A percentile compares a stretch with the other conserved stretches of the same genome.
Conservation (phyloP, 306 rosid genomes). For the Trifolium pratense region DNA sequence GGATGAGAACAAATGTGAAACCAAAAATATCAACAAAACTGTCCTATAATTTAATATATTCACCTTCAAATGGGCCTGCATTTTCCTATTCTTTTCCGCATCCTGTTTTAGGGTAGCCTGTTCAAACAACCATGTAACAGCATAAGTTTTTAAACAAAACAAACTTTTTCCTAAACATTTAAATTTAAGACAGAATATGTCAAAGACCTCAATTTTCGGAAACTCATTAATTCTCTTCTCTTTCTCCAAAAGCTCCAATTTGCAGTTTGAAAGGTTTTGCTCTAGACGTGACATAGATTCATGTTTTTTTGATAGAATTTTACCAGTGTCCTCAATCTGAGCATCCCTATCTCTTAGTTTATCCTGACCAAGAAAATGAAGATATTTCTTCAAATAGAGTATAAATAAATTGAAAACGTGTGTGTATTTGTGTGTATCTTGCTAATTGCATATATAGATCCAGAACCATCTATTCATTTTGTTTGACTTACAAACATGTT, state of each 20-base stretch:
- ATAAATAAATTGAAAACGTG: background rate
- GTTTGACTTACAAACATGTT: background rate
- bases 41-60: background rate
- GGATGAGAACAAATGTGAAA: slow-evolving; percentile 8
- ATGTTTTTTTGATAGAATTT: slow-evolving; percentile 61
- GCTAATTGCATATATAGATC: slow-evolving; percentile 11
- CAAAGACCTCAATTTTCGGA: slow-evolving; percentile 66
- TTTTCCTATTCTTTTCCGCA: slow-evolving; percentile 66
- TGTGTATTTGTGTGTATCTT: background rate
- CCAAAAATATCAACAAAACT: background rate
- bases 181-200: slow-evolving; percentile 15
- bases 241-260: slow-evolving; percentile 61
- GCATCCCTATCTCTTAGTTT: slow-evolving; percentile 71
- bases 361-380: slow-evolving; percentile 54
- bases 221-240: slow-evolving; percentile 71
- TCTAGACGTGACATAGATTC: slow-evolving; percentile 61
- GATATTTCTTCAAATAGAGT: slow-evolving; percentile 1
- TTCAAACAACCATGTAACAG: slow-evolving; percentile 28
- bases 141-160: slow-evolving; percentile 3
- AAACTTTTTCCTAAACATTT: background rate
- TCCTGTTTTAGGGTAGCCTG: slow-evolving; percentile 76
- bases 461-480: background rate
- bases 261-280: slow-evolving; percentile 70
- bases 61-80: slow-evolving; percentile 64
- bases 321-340: slow-evolving; percentile 60